phyloP scores from a whole-genome alignment of 2,329 filamentous ascomycete genomes.

The Ophiostoma himal-ulmi region DNA sequence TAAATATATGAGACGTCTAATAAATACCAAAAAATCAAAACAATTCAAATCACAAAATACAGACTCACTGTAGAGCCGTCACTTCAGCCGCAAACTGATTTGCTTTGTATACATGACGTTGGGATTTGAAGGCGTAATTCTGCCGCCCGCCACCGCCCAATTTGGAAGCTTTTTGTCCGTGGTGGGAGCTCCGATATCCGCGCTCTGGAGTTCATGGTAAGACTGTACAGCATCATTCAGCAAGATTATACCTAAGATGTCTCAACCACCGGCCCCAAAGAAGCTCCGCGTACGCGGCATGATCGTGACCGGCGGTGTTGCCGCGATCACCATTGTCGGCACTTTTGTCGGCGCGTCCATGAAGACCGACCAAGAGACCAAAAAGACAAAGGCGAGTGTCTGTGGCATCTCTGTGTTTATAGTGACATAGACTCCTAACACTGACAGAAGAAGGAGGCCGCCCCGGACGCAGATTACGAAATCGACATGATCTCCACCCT shows the following conservation, averaged over 20 bases:
- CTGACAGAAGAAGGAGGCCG: conserved; percentile 23
- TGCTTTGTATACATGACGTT: background rate
- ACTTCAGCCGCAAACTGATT: background rate
- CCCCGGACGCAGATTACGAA: conserved; percentile 25
- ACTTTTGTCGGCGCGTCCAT: conserved; percentile 34
- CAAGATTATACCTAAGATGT: background rate
- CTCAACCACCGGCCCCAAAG: background rate
- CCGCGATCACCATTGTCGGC: conserved; percentile 32
- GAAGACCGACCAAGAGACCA: conserved; percentile 31
- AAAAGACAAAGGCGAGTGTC: conserved; percentile 16
- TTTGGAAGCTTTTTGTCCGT: conserved; percentile 16
- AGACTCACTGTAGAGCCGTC: background rate
- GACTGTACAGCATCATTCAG: background rate
- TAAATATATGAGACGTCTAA: too few species aligned
- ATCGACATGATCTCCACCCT: conserved; percentile 33
- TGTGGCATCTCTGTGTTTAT: background rate
- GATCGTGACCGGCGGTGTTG: conserved; percentile 28
- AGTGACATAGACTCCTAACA: background rate
- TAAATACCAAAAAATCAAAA: background rate
- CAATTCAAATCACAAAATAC: background rate
- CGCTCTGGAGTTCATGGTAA: background rate
- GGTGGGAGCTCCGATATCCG: background rate
- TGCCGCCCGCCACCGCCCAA: conserved; percentile 25
- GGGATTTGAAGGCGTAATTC: conserved; percentile 14
- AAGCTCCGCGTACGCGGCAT: conserved; percentile 26